phyloP scores from a whole-genome alignment of 2,329 filamentous ascomycete genomes.

The Hymenoscyphus albidus region DNA sequence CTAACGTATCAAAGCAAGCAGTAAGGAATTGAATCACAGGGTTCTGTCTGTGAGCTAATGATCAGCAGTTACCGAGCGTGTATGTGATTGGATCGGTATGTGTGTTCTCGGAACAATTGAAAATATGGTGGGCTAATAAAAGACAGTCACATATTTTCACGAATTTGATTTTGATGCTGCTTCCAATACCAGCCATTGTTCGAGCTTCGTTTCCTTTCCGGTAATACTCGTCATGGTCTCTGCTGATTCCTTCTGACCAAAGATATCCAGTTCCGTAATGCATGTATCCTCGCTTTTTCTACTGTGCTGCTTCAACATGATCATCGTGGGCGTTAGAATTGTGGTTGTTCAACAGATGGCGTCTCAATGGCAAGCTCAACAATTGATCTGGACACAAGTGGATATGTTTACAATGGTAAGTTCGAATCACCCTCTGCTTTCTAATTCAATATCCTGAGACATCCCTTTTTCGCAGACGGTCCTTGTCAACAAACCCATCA shows the following conservation, averaged over 20 bases:
- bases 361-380: conserved; percentile 13
- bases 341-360: conserved; percentile 9
- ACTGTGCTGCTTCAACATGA: background rate
- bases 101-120: background rate
- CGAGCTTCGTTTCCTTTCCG: conserved; percentile 4
- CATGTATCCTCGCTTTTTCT: conserved; percentile 3
- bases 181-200: conserved; percentile 8
- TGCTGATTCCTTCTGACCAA: background rate
- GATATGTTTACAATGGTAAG: conserved; percentile 26
- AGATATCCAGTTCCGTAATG: background rate
- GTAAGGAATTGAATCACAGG: conserved; percentile 9
- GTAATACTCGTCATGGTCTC: background rate
- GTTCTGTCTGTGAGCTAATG: background rate
- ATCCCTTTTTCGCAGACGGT: conserved; percentile 14
- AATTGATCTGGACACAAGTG: conserved; percentile 25
- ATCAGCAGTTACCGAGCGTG: background rate
- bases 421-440: background rate
- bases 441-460: background rate
- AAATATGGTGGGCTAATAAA: conserved; percentile 4
- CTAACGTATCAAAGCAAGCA: conserved; percentile 21
- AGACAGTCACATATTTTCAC: conserved; percentile 5
- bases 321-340: conserved; percentile 7
- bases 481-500: conserved; percentile 26
- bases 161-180: conserved; percentile 7
- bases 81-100: background rate